Evolutionary conservation across 169 alveolate genomes (phyloP).

Genomic region (Eimeria sp.): DNA sequence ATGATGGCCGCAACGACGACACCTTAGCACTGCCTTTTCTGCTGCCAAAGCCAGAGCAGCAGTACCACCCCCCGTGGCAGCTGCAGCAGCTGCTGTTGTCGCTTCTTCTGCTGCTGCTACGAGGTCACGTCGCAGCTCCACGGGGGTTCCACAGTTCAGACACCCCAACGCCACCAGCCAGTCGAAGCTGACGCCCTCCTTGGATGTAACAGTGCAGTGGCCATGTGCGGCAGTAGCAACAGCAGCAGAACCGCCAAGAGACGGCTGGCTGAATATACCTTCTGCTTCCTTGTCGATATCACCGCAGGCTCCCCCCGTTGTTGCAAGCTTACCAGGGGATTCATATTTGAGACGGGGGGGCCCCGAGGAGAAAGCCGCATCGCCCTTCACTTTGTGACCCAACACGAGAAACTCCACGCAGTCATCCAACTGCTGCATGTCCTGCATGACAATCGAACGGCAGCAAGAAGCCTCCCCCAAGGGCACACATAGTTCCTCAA

Average conservation of each 20-base stretch:
- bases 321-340: slow-evolving; percentile 6
- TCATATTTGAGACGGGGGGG: slow-evolving; percentile 32
- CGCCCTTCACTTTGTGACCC: slow-evolving; percentile 37
- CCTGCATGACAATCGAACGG: slow-evolving; percentile 34
- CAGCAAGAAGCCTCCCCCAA: slow-evolving; percentile 59
- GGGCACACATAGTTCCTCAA: slow-evolving; percentile 52
- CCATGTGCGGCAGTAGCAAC: not conserved
- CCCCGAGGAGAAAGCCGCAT: slow-evolving; percentile 17
- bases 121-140: slow-evolving; percentile 11
- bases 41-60: not conserved
- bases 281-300: not conserved
- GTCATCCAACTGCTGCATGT: slow-evolving; percentile 67
- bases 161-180: slow-evolving; percentile 81
- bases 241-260: not conserved
- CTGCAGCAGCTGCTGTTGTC: not conserved
- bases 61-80: not conserved
- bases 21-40: slow-evolving; percentile 7
- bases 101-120: slow-evolving; percentile 34
- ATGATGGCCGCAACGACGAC: slow-evolving; percentile 70
- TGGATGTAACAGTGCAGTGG: slow-evolving; percentile 8
- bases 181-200: slow-evolving; percentile 49
- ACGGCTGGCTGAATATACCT: not conserved
- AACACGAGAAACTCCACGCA: slow-evolving; percentile 70
- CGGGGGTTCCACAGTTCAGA: slow-evolving; percentile 76
- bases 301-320: not conserved